These are phyloP conservation scores for Populus deltoides DNA, from an alignment of 345 rosid species.

Conservation along the genomic window DNA sequence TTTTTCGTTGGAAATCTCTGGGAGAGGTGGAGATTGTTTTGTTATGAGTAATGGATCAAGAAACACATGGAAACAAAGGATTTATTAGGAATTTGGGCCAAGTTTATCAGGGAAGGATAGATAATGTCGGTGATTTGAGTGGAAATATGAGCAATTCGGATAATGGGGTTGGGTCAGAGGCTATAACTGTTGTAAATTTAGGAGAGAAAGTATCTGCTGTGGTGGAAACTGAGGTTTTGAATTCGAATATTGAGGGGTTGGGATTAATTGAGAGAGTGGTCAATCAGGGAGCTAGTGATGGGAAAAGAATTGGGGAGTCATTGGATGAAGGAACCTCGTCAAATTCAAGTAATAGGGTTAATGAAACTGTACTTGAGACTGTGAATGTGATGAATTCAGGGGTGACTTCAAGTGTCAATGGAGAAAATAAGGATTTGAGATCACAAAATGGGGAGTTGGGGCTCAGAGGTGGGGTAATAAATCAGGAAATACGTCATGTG, in stretches of 20 bases:
- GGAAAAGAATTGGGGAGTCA: slow-evolving; percentile 12
- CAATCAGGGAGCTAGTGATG: slow-evolving; percentile 6
- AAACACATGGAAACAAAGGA: background rate
- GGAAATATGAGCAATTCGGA: background rate
- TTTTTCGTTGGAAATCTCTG: slow-evolving; percentile 4
- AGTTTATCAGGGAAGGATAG: background rate
- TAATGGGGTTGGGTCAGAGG: background rate
- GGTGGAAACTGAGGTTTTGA: background rate
- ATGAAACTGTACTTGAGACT: slow-evolving; percentile 28
- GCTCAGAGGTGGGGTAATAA: slow-evolving; percentile 3
- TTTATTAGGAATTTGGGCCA: background rate
- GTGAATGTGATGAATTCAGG: slow-evolving; percentile 18
- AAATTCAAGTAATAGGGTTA: slow-evolving; percentile 21
- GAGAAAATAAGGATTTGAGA: slow-evolving; percentile 25
- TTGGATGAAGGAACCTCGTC: slow-evolving; percentile 14
- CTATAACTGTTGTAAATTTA: background rate
- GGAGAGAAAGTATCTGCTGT: background rate
- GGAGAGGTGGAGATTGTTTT: slow-evolving; percentile 7
- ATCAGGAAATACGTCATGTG: background rate
- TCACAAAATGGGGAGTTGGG: slow-evolving; percentile 18
- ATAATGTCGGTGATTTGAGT: background rate
- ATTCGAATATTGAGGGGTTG: background rate
- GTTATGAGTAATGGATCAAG: slow-evolving; percentile 37
- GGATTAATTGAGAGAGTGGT: background rate
- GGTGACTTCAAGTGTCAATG: slow-evolving; percentile 15